Percentiles rank a stretch among this genome's conserved stretches.
phyloP scores from a whole-genome alignment of 306 rosid species.

The Vigna reflexopilosa region DNA sequence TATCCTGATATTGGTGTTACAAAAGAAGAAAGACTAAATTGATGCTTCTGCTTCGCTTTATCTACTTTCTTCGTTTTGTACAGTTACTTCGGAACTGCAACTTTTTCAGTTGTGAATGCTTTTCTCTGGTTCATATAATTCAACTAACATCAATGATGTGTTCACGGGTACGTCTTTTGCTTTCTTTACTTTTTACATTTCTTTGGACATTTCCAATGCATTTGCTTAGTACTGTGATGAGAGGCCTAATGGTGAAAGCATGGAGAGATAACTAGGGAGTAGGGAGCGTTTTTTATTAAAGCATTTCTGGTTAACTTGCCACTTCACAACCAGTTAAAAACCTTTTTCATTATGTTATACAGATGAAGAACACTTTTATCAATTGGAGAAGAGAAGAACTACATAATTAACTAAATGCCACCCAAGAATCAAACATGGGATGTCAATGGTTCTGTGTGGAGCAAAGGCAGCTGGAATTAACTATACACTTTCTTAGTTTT shows the following conservation, averaged over 20 bases:
- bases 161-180: conserved; percentile 51
- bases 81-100: conserved; percentile 34
- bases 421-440: conserved; percentile 37
- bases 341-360: conserved; percentile 49
- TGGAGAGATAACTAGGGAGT: conserved; percentile 32
- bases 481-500: not conserved
- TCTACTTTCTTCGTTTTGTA: conserved; percentile 45
- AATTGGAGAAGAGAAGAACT: conserved; percentile 46
- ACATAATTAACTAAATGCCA: conserved; percentile 49
- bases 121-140: conserved; percentile 44
- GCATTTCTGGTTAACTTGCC: conserved; percentile 48
- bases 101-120: conserved; percentile 43
- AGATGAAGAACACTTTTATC: conserved; percentile 55
- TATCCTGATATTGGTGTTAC: too few species aligned
- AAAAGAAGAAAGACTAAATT: not conserved
- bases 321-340: conserved; percentile 47
- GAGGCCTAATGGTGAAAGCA: conserved; percentile 34
- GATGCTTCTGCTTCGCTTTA: conserved; percentile 48
- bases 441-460: conserved; percentile 34
- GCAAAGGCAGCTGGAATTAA: conserved; percentile 46
- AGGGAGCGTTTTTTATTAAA: conserved; percentile 39
- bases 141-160: conserved; percentile 43
- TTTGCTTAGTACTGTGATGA: conserved; percentile 39
- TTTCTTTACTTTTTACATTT: conserved; percentile 28
- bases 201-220: conserved; percentile 30